Conservation (phyloP, 208 protist species). For the Trypanosoma boissoni region DNA sequence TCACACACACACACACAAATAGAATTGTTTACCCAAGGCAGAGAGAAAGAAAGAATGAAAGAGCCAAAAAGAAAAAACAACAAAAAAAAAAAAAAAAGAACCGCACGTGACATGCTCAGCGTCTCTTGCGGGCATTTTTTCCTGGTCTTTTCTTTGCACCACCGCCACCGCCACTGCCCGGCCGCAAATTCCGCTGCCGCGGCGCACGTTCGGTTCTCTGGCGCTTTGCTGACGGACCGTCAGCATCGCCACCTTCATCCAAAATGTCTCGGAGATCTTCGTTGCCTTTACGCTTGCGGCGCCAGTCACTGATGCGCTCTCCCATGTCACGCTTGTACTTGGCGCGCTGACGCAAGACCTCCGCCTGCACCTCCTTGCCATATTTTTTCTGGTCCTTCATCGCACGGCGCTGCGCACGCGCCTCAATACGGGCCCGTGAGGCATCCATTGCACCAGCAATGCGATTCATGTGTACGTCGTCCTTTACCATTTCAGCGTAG, state of each 20-base stretch:
- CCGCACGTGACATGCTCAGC: slow-evolving; percentile 23
- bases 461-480: slow-evolving; percentile 94
- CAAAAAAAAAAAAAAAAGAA: slow-evolving; percentile 16
- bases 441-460: slow-evolving; percentile 85
- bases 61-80: slow-evolving; percentile 4
- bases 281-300: slow-evolving; percentile 78
- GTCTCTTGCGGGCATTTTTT: slow-evolving; percentile 79
- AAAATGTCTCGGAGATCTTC: slow-evolving; percentile 66
- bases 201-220: slow-evolving; percentile 22
- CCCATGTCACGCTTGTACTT: slow-evolving; percentile 93
- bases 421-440: slow-evolving; percentile 78
- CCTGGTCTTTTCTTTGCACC: slow-evolving; percentile 74
- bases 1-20: not conserved
- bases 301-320: slow-evolving; percentile 81
- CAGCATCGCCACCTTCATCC: slow-evolving; percentile 48
- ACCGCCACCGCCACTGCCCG: slow-evolving; percentile 38
- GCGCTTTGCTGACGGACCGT: slow-evolving; percentile 4
- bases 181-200: slow-evolving; percentile 48
- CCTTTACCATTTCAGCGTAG: slow-evolving; percentile 97
- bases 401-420: slow-evolving; percentile 74
- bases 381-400: slow-evolving; percentile 96
- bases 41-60: slow-evolving; percentile 12
- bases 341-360: slow-evolving; percentile 91
- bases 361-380: slow-evolving; percentile 94
- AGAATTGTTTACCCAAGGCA: not conserved